Percentiles rank a stretch among this genome's conserved stretches.
phyloP scores from a whole-genome alignment of 768 basidiomycete species.

The Termitomyces sp. region DNA sequence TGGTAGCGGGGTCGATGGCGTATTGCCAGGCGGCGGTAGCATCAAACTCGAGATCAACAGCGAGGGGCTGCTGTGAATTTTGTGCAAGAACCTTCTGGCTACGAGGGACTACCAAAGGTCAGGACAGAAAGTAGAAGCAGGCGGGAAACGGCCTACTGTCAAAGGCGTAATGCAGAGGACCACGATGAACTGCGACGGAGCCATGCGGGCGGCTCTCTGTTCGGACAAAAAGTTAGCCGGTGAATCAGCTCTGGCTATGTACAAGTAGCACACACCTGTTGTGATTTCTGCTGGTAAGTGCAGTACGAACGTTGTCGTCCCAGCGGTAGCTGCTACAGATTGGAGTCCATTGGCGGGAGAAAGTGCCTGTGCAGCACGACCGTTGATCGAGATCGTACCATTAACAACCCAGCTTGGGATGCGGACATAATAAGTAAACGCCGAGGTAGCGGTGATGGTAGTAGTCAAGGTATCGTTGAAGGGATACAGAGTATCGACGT shows the following conservation, averaged over 20 bases:
- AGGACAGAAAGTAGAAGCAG: background rate
- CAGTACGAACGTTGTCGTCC: slow-evolving; percentile 38
- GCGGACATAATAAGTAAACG: slow-evolving; percentile 40
- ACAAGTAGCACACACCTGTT: slow-evolving; percentile 26
- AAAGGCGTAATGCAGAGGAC: slow-evolving; percentile 49
- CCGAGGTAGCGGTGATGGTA: slow-evolving; percentile 32
- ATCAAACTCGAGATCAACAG: slow-evolving; percentile 46
- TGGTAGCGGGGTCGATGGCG: slow-evolving; percentile 44
- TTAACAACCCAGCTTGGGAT: slow-evolving; percentile 44
- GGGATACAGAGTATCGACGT: slow-evolving; percentile 41
- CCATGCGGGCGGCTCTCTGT: slow-evolving; percentile 46
- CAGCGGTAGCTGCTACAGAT: slow-evolving; percentile 30
- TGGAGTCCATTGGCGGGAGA: slow-evolving; percentile 40
- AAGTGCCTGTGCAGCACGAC: slow-evolving; percentile 28
- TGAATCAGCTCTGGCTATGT: background rate
- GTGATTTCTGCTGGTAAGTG: slow-evolving; percentile 43
- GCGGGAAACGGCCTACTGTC: slow-evolving; percentile 32
- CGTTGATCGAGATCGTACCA: slow-evolving; percentile 39
- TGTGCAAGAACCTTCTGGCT: slow-evolving; percentile 32
- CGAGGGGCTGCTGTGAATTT: slow-evolving; percentile 38
- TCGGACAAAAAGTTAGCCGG: background rate
- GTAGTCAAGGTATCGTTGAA: slow-evolving; percentile 41
- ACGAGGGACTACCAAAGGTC: slow-evolving; percentile 21
- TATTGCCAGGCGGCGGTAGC: slow-evolving; percentile 45
- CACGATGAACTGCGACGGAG: slow-evolving; percentile 49